Evolutionary conservation across 2,329 filamentous ascomycete genomes (phyloP).

Genomic region (Diaporthe nobilis): DNA sequence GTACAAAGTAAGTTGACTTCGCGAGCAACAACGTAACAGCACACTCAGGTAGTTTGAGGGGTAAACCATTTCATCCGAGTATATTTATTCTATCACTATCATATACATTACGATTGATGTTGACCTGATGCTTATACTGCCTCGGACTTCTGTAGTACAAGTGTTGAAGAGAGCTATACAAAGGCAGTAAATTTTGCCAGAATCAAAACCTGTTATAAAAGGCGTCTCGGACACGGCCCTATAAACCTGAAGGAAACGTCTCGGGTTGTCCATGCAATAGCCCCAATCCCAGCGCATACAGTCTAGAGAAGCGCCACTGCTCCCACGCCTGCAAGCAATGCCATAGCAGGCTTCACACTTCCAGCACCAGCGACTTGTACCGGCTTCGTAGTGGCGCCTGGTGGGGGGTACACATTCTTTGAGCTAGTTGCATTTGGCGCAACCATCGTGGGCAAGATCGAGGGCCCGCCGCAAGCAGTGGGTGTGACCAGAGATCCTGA

Average conservation of each 20-base stretch:
- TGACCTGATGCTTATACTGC: too few relatives aligned
- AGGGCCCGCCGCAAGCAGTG: background rate
- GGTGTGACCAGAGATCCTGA: constrained; percentile 1
- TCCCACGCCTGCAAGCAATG: background rate
- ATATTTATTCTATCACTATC: too few relatives aligned
- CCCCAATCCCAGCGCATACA: too few relatives aligned
- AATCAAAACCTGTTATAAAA: background rate
- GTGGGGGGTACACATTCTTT: background rate
- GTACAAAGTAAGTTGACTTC: too few relatives aligned
- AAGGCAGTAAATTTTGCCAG: background rate
- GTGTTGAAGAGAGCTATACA: too few relatives aligned
- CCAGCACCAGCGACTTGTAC: constrained; percentile 8
- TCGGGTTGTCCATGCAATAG: background rate
- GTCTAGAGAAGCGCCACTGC: background rate
- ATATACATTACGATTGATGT: too few relatives aligned
- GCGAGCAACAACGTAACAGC: too few relatives aligned
- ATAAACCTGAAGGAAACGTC: background rate
- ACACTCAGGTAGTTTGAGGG: too few relatives aligned
- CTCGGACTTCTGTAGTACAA: too few relatives aligned
- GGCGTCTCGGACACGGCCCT: background rate
- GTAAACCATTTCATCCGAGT: too few relatives aligned
- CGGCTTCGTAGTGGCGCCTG: background rate
- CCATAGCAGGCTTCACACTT: constrained; percentile 13
- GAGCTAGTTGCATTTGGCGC: background rate
- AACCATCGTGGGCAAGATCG: background rate